These are phyloP conservation scores for Cichorium intybus DNA, from an alignment of 140 eudicot species.

Conservation along the genomic window DNA sequence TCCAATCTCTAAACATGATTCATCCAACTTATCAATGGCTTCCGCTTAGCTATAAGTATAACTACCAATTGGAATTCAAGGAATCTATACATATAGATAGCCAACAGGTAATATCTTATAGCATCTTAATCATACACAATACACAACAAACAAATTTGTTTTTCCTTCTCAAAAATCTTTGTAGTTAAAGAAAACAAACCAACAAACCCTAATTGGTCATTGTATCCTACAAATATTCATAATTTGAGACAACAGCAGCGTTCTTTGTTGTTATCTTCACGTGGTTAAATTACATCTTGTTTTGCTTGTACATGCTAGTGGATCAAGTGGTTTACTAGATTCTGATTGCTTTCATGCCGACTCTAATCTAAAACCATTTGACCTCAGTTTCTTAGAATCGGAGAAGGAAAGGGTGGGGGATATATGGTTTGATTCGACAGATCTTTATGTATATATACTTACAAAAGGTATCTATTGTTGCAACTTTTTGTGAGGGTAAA, in stretches of 20 bases:
- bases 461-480: constrained; percentile 20
- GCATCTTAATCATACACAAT: constrained; percentile 12
- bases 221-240: constrained; percentile 13
- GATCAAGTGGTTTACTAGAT: constrained; percentile 19
- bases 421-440: constrained; percentile 7
- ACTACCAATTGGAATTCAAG: constrained; percentile 11
- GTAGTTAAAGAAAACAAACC: not conserved
- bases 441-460: constrained; percentile 5
- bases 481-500: constrained; percentile 28
- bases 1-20: constrained; percentile 14
- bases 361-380: constrained; percentile 15
- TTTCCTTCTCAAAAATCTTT: not conserved
- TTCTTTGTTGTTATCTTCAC: constrained; percentile 16
- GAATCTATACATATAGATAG: not conserved
- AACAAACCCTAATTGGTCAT: constrained; percentile 22
- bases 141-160: constrained; percentile 1
- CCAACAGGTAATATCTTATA: constrained; percentile 21
- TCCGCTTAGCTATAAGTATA: constrained; percentile 14
- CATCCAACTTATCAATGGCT: constrained; percentile 14
- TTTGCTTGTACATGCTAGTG: constrained; percentile 6
- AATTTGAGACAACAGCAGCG: not conserved
- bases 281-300: constrained; percentile 13
- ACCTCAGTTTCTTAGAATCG: constrained; percentile 9
- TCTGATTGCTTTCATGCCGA: constrained; percentile 23
- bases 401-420: constrained; percentile 17